Evolutionary conservation across 805 yeast genomes (phyloP).

Genomic region (Isabelozyma gotoi): DNA sequence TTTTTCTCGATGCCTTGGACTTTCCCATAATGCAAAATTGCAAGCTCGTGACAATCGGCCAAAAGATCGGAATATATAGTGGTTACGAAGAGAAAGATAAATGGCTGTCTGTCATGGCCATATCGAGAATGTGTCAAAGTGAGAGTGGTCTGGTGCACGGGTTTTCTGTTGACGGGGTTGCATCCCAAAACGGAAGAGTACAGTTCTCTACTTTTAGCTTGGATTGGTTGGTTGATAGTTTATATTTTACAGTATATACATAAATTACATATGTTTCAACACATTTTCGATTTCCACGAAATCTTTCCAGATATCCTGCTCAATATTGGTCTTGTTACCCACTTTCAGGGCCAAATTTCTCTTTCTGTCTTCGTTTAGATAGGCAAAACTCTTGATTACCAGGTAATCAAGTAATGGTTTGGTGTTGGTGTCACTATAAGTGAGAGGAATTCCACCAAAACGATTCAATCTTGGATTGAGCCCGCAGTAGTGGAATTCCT

Average conservation of each 20-base stretch:
- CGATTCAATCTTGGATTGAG: constrained; percentile 76
- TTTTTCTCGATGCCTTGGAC: constrained; percentile 11
- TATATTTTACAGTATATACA: background rate
- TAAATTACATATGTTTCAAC: constrained; percentile 21
- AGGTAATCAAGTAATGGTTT: constrained; percentile 69
- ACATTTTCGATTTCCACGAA: constrained; percentile 54
- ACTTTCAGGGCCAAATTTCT: constrained; percentile 54
- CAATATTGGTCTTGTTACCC: constrained; percentile 48
- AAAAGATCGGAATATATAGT: too few relatives aligned
- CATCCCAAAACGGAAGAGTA: background rate
- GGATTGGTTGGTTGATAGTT: constrained; percentile 7
- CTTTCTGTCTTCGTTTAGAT: constrained; percentile 58
- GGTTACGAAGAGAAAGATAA: background rate
- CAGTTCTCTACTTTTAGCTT: background rate
- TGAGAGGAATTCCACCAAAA: constrained; percentile 40
- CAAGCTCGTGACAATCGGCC: too few relatives aligned
- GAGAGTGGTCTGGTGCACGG: background rate
- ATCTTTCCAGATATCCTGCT: constrained; percentile 68
- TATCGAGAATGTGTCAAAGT: too few relatives aligned
- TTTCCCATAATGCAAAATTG: too few relatives aligned
- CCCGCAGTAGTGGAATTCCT: constrained; percentile 71
- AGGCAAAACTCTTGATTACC: constrained; percentile 52
- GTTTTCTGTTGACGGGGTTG: background rate
- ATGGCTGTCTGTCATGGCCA: too few relatives aligned
- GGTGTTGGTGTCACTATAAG: constrained; percentile 37